Base-by-base conservation (phyloP, 202 grass and related monocot species). In the Setaria viridis region DNA sequence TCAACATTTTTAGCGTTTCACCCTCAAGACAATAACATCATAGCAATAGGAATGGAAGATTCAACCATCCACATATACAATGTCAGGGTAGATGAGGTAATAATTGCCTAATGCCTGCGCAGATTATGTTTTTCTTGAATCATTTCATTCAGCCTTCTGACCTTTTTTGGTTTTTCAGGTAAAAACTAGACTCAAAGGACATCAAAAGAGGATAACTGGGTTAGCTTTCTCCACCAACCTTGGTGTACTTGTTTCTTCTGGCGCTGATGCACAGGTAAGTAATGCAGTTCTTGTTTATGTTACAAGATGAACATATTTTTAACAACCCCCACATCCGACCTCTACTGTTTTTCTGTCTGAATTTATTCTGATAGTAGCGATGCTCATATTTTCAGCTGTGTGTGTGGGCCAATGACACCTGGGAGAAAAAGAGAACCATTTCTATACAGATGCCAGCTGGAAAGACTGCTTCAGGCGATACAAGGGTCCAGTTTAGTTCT, bases 1-100 rank as follows among this genome's bases (percentile, higher is more conserved):
- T 98, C 95, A 7, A 98, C 91, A 9, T 98, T 95, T 86, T 88
- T 98, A 89, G 93, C 95, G 58, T 98, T 98, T 80, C 95, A 98
- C 43, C 95, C 95, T 42, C 91, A 95, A 87, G 95, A 98, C 72
- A 98, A 98, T 82, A 98, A 98, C 77, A 98, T 98, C 62, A 90
- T 98, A 89, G 95, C 95, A 83, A 95, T 95, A 79, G 95, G 95
- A 93, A 98, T 98, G 95, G 95, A 98, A 87, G 95, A 98, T 92
- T 98, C 95, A 89, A 95, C 93, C 67, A 98, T 98, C 82, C 91
- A 98, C 80, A 98, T 98, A 82, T 98, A 98, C 89, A 95, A 98
- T 90, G 95, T 98, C 70, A 90, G 93, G 86, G 95, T 98, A 75
- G 95, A 98, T 84, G 93, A 95, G 95, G 95, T 95, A 94, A 33